Evolutionary conservation across 768 basidiomycete genomes (phyloP).

Genomic region (Russula dissimulans): DNA sequence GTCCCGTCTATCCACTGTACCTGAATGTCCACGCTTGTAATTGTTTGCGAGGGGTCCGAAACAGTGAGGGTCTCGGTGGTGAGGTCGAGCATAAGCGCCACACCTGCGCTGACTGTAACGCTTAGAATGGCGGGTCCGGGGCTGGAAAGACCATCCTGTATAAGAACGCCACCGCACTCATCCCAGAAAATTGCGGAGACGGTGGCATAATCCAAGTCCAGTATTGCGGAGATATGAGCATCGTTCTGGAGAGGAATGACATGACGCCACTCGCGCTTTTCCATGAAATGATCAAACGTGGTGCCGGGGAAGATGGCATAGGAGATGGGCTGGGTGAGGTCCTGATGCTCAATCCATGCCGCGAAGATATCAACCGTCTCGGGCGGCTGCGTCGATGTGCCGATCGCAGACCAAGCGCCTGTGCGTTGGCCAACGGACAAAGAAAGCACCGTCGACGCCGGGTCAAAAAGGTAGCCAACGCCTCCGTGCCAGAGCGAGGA

Average conservation of each 20-base stretch:
- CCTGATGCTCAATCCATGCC: slow-evolving; percentile 46
- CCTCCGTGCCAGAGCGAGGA: slow-evolving; percentile 53
- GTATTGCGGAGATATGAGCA: slow-evolving; percentile 39
- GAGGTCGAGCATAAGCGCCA: slow-evolving; percentile 37
- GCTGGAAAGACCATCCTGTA: slow-evolving; percentile 22
- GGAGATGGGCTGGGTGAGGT: slow-evolving; percentile 24
- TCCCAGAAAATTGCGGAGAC: slow-evolving; percentile 54
- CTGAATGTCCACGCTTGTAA: slow-evolving; percentile 31
- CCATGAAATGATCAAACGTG: slow-evolving; percentile 30
- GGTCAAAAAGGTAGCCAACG: slow-evolving; percentile 51
- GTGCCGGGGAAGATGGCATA: slow-evolving; percentile 53
- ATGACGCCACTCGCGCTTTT: slow-evolving; percentile 25
- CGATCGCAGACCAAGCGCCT: slow-evolving; percentile 47
- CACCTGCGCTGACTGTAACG: slow-evolving; percentile 32
- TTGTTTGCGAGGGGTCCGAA: slow-evolving; percentile 57
- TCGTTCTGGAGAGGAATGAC: slow-evolving; percentile 35
- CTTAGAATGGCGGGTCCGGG: slow-evolving; percentile 25
- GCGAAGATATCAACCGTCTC: slow-evolving; percentile 54
- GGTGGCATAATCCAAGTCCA: slow-evolving; percentile 34
- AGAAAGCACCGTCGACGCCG: slow-evolving; percentile 25
- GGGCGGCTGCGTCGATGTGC: slow-evolving; percentile 45
- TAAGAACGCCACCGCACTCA: slow-evolving; percentile 33
- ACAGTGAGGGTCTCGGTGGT: slow-evolving; percentile 40
- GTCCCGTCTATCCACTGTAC: slow-evolving; percentile 23
- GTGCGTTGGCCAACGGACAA: slow-evolving; percentile 39